These are phyloP conservation scores for Ustilago sp. DNA, from an alignment of 1,284 basidiomycete species.

Conservation along the genomic window DNA sequence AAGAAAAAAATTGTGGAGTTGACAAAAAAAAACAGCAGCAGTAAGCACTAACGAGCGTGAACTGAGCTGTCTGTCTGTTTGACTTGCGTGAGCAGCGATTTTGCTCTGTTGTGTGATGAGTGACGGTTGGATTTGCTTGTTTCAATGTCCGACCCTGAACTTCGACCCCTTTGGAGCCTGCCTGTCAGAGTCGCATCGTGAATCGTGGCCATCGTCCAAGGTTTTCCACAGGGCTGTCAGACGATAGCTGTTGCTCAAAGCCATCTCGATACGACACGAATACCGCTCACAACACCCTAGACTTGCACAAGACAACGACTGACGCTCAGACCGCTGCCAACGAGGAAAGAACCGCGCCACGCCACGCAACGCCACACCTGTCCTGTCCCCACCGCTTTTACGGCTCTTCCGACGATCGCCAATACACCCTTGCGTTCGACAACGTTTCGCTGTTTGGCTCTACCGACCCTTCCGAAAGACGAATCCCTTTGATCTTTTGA, in stretches of 20 bases:
- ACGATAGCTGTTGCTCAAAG: neutral
- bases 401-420: constrained; percentile 6
- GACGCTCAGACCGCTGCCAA: constrained; percentile 7
- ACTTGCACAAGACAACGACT: neutral
- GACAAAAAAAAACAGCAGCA: too few relatives aligned
- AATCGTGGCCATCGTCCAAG: neutral
- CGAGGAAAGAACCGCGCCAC: constrained; percentile 1
- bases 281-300: neutral
- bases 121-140: neutral
- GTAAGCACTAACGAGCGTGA: too few relatives aligned
- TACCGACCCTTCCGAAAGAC: neutral
- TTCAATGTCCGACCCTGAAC: constrained; percentile 5
- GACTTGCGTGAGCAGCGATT: neutral
- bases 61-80: too few relatives aligned
- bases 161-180: constrained; percentile 1
- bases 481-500: neutral
- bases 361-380: neutral
- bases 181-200: neutral
- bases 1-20: neutral
- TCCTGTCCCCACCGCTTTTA: neutral
- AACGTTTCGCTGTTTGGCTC: neutral
- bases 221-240: neutral
- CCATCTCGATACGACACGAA: neutral
- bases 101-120: neutral
- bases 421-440: neutral